These are phyloP conservation scores for Hortiboletus flavorubellus DNA, from an alignment of 768 basidiomycete species.

Conservation along the genomic window DNA sequence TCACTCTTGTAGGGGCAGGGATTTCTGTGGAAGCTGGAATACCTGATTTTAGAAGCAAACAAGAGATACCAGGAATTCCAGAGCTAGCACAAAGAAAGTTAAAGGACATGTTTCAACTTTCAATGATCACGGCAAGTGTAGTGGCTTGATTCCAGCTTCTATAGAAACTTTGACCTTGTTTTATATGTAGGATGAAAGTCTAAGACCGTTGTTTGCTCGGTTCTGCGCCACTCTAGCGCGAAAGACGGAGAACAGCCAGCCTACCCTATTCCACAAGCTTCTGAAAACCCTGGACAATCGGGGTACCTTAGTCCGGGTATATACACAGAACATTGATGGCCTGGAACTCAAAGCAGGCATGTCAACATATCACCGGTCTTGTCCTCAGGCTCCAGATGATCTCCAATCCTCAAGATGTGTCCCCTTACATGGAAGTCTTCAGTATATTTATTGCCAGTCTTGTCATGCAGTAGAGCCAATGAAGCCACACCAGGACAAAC, in stretches of 20 bases:
- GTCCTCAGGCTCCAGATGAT: no score
- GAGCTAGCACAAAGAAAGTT: neutral
- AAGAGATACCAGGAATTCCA: neutral
- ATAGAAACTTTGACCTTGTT: neutral
- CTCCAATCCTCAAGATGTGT: no score
- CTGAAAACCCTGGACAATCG: conserved; percentile 8
- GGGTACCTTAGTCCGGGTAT: neutral
- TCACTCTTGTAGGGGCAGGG: neutral
- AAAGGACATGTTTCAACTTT: conserved; percentile 13
- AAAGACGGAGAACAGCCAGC: neutral
- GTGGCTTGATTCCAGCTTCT: no score
- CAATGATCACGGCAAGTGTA: conserved; percentile 2
- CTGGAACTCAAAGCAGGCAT: no score
- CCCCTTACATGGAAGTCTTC: no score
- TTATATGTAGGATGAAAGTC: neutral
- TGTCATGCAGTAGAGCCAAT: no score
- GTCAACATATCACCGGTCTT: no score
- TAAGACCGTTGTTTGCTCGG: neutral
- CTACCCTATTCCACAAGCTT: conserved; percentile 9
- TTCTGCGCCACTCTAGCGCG: neutral
- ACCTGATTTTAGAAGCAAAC: conserved; percentile 13
- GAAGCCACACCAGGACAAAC: no score
- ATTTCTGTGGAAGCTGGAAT: conserved; percentile 11
- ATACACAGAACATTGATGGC: no score
- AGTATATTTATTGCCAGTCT: no score